Evolutionary conservation across 75 land plant genomes (phyloP), one percentile per base, ranked within the genome.

Genomic region (Selaginella tamariscina): DNA sequence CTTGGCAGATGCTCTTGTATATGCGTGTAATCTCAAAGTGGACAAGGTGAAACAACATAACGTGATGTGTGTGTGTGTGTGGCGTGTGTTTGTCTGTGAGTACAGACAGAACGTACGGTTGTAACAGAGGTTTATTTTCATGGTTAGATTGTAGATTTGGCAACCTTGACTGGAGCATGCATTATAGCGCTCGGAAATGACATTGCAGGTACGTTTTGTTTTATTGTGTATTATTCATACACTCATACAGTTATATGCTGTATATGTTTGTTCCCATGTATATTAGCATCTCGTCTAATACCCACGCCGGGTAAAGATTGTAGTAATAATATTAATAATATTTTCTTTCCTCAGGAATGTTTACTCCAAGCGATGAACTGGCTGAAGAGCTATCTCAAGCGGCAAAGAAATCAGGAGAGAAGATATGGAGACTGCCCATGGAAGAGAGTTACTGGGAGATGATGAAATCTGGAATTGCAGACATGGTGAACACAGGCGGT

Each of bases 1-100:
- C 15, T 33, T 67, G 56, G 69, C 69, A 21, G 69, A 67, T 22
- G 29, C 69, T 1, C 69, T 67, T 67, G 69, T 67, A 28, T 67
- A 67, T 44, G 69, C 69, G 11, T 67, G 69, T 33, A 32, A 32
- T 1, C 69, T 67, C 18, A 21, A 67, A 13, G 56, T 67, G 2
- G 69, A 67, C 32, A 31, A 28, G 69, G 69, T 67, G 26, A 29
- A 33, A 11, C 15, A 5, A 2, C 5, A 2, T 65, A 49, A 49
- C 11, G 20, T 49, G 54, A 49, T 49, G 54, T 49, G 18, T 49
- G 54, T 20, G 11, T 11, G 11, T 11, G 11, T 49, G 11, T 49
- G 54, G 11, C 20, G 11, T 20, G 20, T 49, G 54, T 49, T 49
- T 49, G 11, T 49, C 54, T 49, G 11, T 49, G 54, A 49, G 54